These are phyloP conservation scores for Scutellaria galericulata DNA, from an alignment of 257 asterid genomes.

Conservation along the genomic window DNA sequence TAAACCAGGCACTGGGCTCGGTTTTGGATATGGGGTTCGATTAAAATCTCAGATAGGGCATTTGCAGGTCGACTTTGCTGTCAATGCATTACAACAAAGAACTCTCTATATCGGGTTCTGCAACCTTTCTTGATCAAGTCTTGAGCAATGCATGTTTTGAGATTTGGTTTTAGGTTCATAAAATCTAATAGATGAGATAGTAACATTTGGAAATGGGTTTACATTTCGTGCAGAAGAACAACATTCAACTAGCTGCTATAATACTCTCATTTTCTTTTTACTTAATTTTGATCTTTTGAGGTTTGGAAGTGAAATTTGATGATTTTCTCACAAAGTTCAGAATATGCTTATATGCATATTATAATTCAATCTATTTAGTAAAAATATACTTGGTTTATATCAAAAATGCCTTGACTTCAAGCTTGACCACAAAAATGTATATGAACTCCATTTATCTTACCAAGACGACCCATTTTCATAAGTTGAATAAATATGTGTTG, in stretches of 20 bases:
- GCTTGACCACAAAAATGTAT: too few relatives aligned
- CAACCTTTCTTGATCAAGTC: slow-evolving; percentile 52
- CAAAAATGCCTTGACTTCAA: too few relatives aligned
- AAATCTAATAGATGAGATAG: not conserved
- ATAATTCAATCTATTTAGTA: too few relatives aligned
- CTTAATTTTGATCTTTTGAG: slow-evolving; percentile 11
- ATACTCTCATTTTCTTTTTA: not conserved
- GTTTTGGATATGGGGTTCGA: slow-evolving; percentile 86
- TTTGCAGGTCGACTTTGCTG: slow-evolving; percentile 78
- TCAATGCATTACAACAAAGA: slow-evolving; percentile 76
- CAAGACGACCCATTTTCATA: too few relatives aligned
- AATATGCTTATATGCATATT: not conserved
- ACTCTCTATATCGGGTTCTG: slow-evolving; percentile 82
- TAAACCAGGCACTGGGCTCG: slow-evolving; percentile 84
- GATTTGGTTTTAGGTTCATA: not conserved
- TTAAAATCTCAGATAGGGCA: slow-evolving; percentile 83
- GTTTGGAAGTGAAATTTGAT: not conserved
- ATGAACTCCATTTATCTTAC: too few relatives aligned
- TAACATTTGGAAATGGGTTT: slow-evolving; percentile 23
- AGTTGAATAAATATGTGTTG: too few relatives aligned
- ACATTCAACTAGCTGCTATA: slow-evolving; percentile 17
- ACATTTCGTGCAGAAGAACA: slow-evolving; percentile 26
- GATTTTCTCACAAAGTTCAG: too few relatives aligned
- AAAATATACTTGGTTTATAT: too few relatives aligned
- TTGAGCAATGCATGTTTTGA: not conserved